Evolutionary conservation across 805 yeast species (phyloP), one percentile per base, ranked within the genome.

Genomic region (Zygosaccharomyces kombuchaensis): DNA sequence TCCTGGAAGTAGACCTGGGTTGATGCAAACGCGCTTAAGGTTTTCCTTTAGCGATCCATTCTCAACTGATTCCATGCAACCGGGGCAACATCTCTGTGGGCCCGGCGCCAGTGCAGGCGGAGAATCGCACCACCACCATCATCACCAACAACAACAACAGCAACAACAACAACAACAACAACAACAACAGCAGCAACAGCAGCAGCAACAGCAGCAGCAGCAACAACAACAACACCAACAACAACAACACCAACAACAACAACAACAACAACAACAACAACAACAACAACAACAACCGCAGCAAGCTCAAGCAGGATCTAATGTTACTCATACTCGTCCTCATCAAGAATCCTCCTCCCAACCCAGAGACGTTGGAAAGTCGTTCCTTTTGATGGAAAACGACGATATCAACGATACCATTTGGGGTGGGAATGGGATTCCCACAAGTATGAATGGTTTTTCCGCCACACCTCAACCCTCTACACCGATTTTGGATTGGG

Each of bases 11-110:
- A 71, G 84, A 56, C 78, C 80, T 41, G 73, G 81, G 13, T 62
- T 77, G 39, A 78, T 79, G 30, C 69, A 72, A 45, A 83, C 79
- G 58, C 68, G 86, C 53, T 80, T 86, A n/a, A 72, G 87, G 54
- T 82, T 83, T 56, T 70, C 83, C 31, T 83, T 83, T 59, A 76
- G 82, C 53, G 88, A 82, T 58, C 87, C 87, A 8, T 76, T 76
- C 55, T 64, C 59, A n/a, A 58, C 55, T 27, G 71, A 67, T 17
- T 34, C 57, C 13, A 29, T 29, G 32, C 32, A 29, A n/a, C n/a
- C 32, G 5, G 32, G 32, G 5, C 32, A 29, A 29, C 13, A 29
- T 4, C 47, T 37, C 7, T 32, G 21, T 10, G 40, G 26, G 9
- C 57, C 17, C 44, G 40, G 26, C 44, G 16, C 30, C 4, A 6